These are phyloP conservation scores for Clarireedia hainanense DNA, from an alignment of 2,329 filamentous ascomycete genomes.

Conservation along the genomic window DNA sequence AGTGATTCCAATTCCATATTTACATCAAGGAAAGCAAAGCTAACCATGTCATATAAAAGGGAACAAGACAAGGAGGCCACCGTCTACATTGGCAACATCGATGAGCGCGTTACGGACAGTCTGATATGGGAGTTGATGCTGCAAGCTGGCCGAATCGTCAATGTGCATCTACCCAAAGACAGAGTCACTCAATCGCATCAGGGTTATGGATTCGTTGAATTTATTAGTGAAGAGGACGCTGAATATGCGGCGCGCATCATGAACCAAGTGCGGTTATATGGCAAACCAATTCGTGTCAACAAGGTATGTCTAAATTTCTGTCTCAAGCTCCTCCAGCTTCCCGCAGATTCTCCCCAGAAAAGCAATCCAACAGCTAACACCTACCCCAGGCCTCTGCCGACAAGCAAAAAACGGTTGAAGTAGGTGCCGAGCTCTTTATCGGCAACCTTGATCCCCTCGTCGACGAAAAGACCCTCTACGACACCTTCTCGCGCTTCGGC, in stretches of 20 bases:
- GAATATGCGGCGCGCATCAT: conserved; percentile 95
- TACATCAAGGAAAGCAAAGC: conserved; percentile 13
- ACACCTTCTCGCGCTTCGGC: conserved; percentile 90
- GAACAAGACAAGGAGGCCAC: conserved; percentile 98
- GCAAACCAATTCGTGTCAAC: conserved; percentile 94
- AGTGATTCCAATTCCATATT: background rate
- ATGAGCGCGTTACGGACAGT: conserved; percentile 86
- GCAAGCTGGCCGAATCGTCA: conserved; percentile 93
- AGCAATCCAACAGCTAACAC: no score
- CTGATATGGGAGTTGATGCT: conserved; percentile 98
- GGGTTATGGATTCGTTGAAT: conserved; percentile 98
- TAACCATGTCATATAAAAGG: conserved; percentile 40
- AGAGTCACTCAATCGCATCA: conserved; percentile 95
- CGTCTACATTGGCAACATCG: conserved; percentile 96
- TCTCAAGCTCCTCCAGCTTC: background rate
- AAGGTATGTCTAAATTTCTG: conserved; percentile 49
- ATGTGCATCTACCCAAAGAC: conserved; percentile 97
- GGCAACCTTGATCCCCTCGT: conserved; percentile 93
- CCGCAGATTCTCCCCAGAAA: no score
- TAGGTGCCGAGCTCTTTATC: conserved; percentile 94
- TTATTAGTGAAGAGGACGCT: conserved; percentile 88
- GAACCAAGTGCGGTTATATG: conserved; percentile 89
- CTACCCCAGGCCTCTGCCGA: conserved; percentile 59
- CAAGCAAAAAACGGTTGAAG: conserved; percentile 87
- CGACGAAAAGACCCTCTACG: conserved; percentile 91